Conservation (phyloP, 768 basidiomycete genomes). For the Amanita subjunquillea region DNA sequence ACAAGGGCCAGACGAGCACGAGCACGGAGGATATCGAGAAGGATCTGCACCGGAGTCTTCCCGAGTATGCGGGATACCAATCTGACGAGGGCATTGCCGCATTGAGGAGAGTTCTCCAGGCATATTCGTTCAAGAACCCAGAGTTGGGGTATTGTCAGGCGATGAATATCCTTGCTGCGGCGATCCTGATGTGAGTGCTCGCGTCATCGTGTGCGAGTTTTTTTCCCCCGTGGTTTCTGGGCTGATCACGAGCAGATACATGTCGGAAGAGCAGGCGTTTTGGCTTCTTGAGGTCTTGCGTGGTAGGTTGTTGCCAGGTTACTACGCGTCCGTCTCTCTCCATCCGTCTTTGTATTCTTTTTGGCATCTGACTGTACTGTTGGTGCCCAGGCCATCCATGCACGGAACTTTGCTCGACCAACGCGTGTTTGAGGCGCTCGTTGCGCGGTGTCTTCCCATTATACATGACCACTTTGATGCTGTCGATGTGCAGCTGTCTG, state of each 20-base stretch:
- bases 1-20: slow-evolving; percentile 68
- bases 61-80: slow-evolving; percentile 96
- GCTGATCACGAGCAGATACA: slow-evolving; percentile 50
- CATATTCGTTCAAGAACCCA: slow-evolving; percentile 93
- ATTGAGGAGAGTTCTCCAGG: slow-evolving; percentile 83
- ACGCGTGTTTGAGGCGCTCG: slow-evolving; percentile 92
- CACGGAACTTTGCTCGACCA: slow-evolving; percentile 98
- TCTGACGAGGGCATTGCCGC: slow-evolving; percentile 77
- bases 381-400: slow-evolving; percentile 74
- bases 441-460: slow-evolving; percentile 80
- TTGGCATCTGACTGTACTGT: too few relatives aligned
- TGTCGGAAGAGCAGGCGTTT: slow-evolving; percentile 98
- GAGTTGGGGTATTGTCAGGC: slow-evolving; percentile 97
- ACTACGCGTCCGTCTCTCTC: slow-evolving; percentile 63
- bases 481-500: slow-evolving; percentile 94
- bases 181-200: slow-evolving; percentile 71
- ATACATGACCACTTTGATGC: slow-evolving; percentile 86
- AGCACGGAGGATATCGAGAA: slow-evolving; percentile 99
- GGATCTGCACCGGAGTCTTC: slow-evolving; percentile 89
- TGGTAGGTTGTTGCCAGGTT: slow-evolving; percentile 91
- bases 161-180: slow-evolving; percentile 96
- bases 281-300: slow-evolving; percentile 95
- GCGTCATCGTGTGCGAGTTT: not conserved
- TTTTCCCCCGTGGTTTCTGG: not conserved
- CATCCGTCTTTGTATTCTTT: too few relatives aligned